Base-by-base conservation (phyloP, 176 grass and related monocot genomes). In the Neostapfia colusana region DNA sequence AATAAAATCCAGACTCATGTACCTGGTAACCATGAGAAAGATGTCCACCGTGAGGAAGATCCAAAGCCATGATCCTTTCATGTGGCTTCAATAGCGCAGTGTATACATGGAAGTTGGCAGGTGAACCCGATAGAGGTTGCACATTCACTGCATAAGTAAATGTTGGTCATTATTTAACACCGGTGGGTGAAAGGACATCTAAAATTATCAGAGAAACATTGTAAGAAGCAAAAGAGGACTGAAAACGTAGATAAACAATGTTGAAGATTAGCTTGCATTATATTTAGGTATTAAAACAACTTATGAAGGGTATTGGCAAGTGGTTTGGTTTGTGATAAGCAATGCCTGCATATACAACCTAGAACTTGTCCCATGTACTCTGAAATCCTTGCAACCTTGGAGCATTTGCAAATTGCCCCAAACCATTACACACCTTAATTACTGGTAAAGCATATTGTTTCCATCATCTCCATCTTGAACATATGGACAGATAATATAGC, bases 1-100 rank as follows among this genome's bases (percentile, higher is more conserved):
- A 75, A 10, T 46, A 76, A 81, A 73, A 64, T 64, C 20, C 28
- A 65, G 23, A 86, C 59, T 37, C 38, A 71, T 41, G 21, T 72
- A 99, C 96, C 89, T 99, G 96, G 61, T 99, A 99, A 70, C 96
- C 96, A 84, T 99, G 96, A 81, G 96, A 99, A 85, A 99, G 89
- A 95, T 99, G 96, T 76, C 96, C 96, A 92, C 96, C 96, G 45
- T 99, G 96, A 75, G 96, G 96, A 78, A 99, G 87, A 95, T 99
- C 96, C 46, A 99, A 88, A 70, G 96, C 87, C 96, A 99, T 99
- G 63, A 99, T 99, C 77, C 96, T 90, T 21, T 99, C 96, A 90
- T 99, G 96, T 84, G 96, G 96, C 83, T 95, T 99, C 83, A 95
- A 84, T 39, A 99, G 83, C 0, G 92, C 96, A 18, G 96, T 99